Conservation (phyloP, 169 alveolate species). For the Pseudocohnilembus persalinus region DNA sequence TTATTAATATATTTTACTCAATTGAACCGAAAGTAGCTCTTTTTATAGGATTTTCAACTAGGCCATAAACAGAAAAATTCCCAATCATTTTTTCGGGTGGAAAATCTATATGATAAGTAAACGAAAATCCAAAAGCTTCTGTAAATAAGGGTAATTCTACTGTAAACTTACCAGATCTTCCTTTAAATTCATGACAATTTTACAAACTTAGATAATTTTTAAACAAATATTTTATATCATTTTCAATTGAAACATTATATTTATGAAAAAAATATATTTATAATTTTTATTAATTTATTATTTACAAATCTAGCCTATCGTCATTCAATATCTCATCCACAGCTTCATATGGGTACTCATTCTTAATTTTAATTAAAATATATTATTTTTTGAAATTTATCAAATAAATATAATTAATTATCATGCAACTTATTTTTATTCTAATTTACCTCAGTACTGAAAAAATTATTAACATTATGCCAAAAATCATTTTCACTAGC, state of each 20-base stretch:
- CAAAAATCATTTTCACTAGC: background rate
- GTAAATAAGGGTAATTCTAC: background rate
- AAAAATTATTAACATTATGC: background rate
- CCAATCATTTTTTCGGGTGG: background rate
- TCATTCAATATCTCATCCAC: background rate
- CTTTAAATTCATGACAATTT: background rate
- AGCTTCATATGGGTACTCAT: background rate
- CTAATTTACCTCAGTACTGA: background rate
- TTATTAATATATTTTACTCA: too few relatives aligned
- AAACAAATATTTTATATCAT: too few relatives aligned
- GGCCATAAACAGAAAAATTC: background rate
- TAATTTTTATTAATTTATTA: too few relatives aligned
- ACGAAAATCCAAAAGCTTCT: background rate
- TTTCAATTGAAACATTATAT: too few relatives aligned
- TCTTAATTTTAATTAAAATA: too few relatives aligned
- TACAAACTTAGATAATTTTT: background rate
- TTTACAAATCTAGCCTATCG: background rate
- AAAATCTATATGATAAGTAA: background rate
- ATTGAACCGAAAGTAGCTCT: background rate
- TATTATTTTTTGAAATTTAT: too few relatives aligned
- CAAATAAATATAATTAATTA: too few relatives aligned
- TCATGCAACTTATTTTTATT: too few relatives aligned
- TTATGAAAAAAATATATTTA: too few relatives aligned
- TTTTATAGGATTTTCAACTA: background rate
- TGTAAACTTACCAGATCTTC: background rate